Percentiles rank a stretch among this genome's conserved stretches.
Evolutionary conservation across 257 asterid species (phyloP).

Genomic region (Rubia yunnanensis): DNA sequence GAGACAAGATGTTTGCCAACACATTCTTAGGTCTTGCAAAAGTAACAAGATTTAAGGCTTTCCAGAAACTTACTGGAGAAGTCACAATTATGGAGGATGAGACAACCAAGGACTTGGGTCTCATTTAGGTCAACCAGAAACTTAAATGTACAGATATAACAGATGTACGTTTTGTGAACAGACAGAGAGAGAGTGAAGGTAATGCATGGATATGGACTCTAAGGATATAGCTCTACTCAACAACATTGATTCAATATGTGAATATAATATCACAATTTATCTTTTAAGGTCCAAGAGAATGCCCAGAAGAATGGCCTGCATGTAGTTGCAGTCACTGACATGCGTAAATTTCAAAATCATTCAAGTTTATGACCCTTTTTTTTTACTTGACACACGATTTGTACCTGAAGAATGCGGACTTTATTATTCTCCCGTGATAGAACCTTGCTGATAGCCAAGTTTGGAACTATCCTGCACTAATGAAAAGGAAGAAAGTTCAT

Average conservation of each 20-base stretch:
- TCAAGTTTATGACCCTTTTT: not conserved
- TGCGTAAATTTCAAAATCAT: not conserved
- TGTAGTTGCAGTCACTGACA: not conserved
- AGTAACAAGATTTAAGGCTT: too few relatives aligned
- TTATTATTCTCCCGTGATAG: conserved; percentile 78
- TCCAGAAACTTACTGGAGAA: not conserved
- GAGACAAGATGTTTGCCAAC: not conserved
- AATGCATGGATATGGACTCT: too few relatives aligned
- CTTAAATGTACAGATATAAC: too few relatives aligned
- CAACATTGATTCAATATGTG: too few relatives aligned
- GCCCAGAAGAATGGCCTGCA: not conserved
- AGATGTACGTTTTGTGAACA: too few relatives aligned
- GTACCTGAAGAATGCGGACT: conserved; percentile 94
- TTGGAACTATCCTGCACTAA: conserved; percentile 86
- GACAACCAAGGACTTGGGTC: not conserved
- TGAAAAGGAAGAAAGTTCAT: conserved; percentile 4
- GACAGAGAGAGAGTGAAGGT: too few relatives aligned
- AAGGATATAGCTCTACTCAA: too few relatives aligned
- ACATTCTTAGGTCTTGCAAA: not conserved
- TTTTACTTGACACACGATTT: not conserved
- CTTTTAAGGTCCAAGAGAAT: too few relatives aligned
- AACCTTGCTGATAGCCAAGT: conserved; percentile 92
- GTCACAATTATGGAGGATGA: not conserved
- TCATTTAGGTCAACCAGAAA: not conserved
- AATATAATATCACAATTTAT: too few relatives aligned